Conservation (phyloP, 345 rosid species). For the Ricinus communis region DNA sequence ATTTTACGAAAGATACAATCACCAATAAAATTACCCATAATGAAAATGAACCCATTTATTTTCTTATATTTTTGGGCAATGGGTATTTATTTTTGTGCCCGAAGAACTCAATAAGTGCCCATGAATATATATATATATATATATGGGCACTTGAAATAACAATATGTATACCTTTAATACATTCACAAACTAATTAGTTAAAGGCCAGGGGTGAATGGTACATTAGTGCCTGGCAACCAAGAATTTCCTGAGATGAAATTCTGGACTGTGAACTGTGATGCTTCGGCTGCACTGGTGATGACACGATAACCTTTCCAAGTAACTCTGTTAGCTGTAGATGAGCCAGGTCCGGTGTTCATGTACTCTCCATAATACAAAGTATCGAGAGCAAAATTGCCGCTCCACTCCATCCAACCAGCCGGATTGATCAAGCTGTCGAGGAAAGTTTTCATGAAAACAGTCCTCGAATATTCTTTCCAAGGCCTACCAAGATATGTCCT, state of each 20-base stretch:
- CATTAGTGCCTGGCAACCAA: conserved; percentile 60
- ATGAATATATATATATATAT: not conserved
- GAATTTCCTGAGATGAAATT: conserved; percentile 48
- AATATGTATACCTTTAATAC: not conserved
- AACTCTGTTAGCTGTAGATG: conserved; percentile 54
- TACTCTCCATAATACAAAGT: conserved; percentile 75
- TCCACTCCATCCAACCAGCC: conserved; percentile 73
- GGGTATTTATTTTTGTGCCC: not conserved
- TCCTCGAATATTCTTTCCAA: conserved; percentile 62
- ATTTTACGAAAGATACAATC: not conserved
- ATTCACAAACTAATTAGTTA: conserved; percentile 19
- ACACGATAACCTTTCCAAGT: conserved; percentile 70
- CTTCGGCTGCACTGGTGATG: conserved; percentile 43
- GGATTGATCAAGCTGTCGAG: conserved; percentile 49
- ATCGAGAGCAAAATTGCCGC: conserved; percentile 43
- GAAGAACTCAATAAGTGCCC: not conserved
- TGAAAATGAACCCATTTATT: not conserved
- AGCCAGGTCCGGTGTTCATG: conserved; percentile 64
- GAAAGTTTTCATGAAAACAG: conserved; percentile 53
- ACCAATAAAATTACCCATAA: not conserved
- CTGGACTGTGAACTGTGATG: conserved; percentile 51
- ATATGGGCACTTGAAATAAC: too few species aligned
- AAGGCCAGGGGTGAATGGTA: conserved; percentile 63
- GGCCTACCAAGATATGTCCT: conserved; percentile 64
- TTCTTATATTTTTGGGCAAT: not conserved